Evolutionary conservation across 108 stramenopile genomes (phyloP).

Genomic region (Skeletonema menzelii): DNA sequence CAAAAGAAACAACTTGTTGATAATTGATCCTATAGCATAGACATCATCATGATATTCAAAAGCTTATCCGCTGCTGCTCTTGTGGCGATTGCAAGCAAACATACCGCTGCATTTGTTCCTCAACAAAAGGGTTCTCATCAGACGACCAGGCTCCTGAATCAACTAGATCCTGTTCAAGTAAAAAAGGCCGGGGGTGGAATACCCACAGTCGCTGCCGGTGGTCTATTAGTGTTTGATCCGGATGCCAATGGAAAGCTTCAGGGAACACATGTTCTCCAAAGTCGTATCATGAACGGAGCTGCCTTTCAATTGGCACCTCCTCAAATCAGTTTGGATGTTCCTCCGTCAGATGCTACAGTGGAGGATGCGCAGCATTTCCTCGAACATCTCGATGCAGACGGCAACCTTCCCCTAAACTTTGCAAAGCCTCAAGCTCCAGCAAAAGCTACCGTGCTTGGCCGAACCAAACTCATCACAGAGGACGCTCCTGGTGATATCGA

Average conservation of each 20-base stretch:
- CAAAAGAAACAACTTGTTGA: no score
- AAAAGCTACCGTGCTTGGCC: slow-evolving; percentile 70
- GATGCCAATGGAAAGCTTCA: slow-evolving; percentile 58
- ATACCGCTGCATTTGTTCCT: neutral
- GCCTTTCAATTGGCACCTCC: slow-evolving; percentile 16
- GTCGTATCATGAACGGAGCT: slow-evolving; percentile 36
- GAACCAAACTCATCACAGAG: slow-evolving; percentile 59
- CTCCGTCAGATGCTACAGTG: slow-evolving; percentile 24
- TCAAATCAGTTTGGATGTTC: slow-evolving; percentile 17
- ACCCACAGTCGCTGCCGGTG: slow-evolving; percentile 40
- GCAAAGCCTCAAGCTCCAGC: slow-evolving; percentile 74
- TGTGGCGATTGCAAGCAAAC: neutral
- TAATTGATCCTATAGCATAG: no score
- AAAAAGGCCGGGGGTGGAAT: slow-evolving; percentile 54
- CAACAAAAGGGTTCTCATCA: neutral
- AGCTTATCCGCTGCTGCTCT: neutral
- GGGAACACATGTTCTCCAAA: slow-evolving; percentile 41
- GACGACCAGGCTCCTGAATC: neutral
- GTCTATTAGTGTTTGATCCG: slow-evolving; percentile 64
- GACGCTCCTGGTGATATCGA: slow-evolving; percentile 89
- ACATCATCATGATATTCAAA: neutral
- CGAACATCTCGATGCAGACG: slow-evolving; percentile 69
- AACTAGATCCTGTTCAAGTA: neutral
- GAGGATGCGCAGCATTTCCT: slow-evolving; percentile 75
- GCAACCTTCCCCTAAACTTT: slow-evolving; percentile 61